These are phyloP conservation scores for Talaromyces sp. DNA, from an alignment of 2,329 filamentous ascomycete genomes.

Conservation along the genomic window DNA sequence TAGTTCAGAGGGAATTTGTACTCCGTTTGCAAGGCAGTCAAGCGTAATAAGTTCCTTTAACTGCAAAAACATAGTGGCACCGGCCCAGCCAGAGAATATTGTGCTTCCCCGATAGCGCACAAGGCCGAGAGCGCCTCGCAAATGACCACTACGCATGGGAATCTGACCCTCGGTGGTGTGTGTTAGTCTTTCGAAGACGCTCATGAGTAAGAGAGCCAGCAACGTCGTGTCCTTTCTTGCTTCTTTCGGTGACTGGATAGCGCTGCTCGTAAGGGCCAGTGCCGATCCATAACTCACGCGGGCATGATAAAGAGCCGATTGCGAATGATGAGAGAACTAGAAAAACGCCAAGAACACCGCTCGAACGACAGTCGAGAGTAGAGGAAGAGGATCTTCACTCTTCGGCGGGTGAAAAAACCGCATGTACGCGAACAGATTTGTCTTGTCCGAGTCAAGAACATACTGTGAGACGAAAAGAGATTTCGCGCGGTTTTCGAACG, in stretches of 20 bases:
- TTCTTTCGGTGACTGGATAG: constrained; percentile 5
- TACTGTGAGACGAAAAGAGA: constrained; percentile 8
- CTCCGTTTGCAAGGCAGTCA: constrained; percentile 7
- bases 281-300: constrained; percentile 9
- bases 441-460: constrained; percentile 1
- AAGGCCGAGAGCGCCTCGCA: constrained; percentile 8
- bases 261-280: constrained; percentile 5
- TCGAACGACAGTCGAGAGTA: constrained; percentile 1
- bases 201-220: constrained; percentile 7
- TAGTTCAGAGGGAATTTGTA: constrained; percentile 4
- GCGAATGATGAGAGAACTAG: constrained; percentile 8
- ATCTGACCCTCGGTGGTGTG: background rate
- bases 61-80: constrained; percentile 2
- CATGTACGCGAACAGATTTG: constrained; percentile 8
- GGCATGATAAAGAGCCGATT: constrained; percentile 5
- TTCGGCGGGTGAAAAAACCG: constrained; percentile 4
- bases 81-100: constrained; percentile 1
- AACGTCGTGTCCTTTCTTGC: constrained; percentile 4
- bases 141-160: constrained; percentile 4
- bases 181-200: constrained; percentile 2
- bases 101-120: background rate
- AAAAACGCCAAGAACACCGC: constrained; percentile 8
- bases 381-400: background rate
- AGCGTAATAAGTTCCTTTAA: constrained; percentile 3
- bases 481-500: constrained; percentile 4